These are phyloP conservation scores for Saccharomycopsis babjevae DNA, from an alignment of 805 yeast species.

Conservation along the genomic window DNA sequence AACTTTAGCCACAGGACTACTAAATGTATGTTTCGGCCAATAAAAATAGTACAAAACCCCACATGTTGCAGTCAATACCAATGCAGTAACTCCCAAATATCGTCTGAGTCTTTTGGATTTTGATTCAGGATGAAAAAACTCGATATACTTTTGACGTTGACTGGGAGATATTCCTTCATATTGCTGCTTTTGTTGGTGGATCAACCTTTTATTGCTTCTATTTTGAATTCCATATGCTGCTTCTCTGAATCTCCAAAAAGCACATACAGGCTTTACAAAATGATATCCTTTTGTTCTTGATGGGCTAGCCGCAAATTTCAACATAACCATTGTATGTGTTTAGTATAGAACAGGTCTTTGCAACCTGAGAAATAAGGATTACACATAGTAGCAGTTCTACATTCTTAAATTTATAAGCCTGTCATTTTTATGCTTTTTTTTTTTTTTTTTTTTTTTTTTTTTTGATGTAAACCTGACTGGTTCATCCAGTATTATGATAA, in stretches of 20 bases:
- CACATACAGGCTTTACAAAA: background rate
- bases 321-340: background rate
- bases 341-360: too few relatives aligned
- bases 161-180: background rate
- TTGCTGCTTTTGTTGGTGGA: background rate
- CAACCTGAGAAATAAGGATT: too few relatives aligned
- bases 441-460: too few relatives aligned
- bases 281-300: too few relatives aligned
- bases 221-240: background rate
- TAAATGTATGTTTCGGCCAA: slow-evolving; percentile 65
- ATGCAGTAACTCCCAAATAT: background rate
- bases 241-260: background rate
- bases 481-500: too few relatives aligned
- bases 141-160: background rate
- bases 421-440: too few relatives aligned
- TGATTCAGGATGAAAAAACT: background rate
- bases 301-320: background rate
- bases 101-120: background rate
- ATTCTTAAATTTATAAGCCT: too few relatives aligned
- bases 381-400: too few relatives aligned
- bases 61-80: slow-evolving; percentile 17
- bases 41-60: slow-evolving; percentile 30
- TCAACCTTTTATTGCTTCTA: background rate
- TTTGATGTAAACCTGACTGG: too few relatives aligned
- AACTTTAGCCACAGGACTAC: slow-evolving; percentile 57